Conservation (phyloP, 495 filamentous ascomycete species). For the Penicillium ucsense region DNA sequence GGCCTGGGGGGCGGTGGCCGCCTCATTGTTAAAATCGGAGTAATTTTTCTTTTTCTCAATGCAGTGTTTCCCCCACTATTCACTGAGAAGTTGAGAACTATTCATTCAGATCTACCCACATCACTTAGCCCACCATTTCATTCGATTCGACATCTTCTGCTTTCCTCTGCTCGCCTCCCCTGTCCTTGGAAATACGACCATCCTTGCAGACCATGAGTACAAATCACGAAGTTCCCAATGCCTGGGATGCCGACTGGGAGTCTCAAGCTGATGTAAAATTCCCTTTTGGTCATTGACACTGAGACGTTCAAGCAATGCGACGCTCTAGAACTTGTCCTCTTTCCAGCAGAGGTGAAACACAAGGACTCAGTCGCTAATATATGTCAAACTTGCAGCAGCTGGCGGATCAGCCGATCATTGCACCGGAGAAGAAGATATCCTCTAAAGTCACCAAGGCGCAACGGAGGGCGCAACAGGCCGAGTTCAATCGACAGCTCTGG, state of each 20-base stretch:
- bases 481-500: conserved; percentile 79
- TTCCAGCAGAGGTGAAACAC: background rate
- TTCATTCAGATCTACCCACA: too few species aligned
- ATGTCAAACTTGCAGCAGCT: conserved; percentile 23
- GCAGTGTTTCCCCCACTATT: background rate
- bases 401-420: conserved; percentile 24
- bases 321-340: background rate
- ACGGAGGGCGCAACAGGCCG: conserved; percentile 66
- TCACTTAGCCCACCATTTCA: background rate
- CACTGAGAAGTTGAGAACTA: background rate
- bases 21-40: conserved; percentile 2
- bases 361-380: background rate
- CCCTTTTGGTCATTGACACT: too few species aligned
- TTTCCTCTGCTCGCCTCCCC: background rate
- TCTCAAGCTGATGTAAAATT: conserved; percentile 56
- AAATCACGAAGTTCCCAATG: conserved; percentile 52
- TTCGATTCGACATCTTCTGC: background rate
- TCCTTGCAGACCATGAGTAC: conserved; percentile 38
- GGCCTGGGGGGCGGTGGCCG: conserved; percentile 18
- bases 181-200: background rate
- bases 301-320: too few species aligned
- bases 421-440: conserved; percentile 36
- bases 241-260: conserved; percentile 92
- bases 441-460: conserved; percentile 62
- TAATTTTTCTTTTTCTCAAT: conserved; percentile 17